Base-by-base conservation (phyloP, 192 early-diverging fungal genomes). In the Cladochytrium replicatum region DNA sequence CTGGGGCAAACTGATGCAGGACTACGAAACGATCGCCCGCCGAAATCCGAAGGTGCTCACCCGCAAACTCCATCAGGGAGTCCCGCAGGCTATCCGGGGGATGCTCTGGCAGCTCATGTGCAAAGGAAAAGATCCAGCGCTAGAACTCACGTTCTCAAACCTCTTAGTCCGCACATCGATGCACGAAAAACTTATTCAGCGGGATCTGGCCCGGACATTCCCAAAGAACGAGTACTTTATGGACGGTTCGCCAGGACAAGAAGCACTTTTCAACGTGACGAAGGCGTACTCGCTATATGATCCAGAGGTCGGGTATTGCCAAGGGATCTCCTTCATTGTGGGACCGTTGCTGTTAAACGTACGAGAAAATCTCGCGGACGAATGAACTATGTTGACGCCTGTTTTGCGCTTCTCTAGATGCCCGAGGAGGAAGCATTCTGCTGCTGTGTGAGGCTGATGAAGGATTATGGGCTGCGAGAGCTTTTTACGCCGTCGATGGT, bases 371-470 rank as follows among this genome's bases (percentile, higher is more conserved):
- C 17, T 37, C 32, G 11, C 13, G 1, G 30, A 8, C 4, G 13
- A 17, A 4, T 15, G 27, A 4, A 28, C 37, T 38, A 32, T 54
- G 26, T 37, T 61, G 40, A 29, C 31, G 31, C 32, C 26, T 3
- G 23, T 4, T 2, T 19, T 55, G 41, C 19, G 13, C 13, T 44
- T 13, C 43, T 26, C 1, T 63, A 91, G 87, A 96, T 91, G 93
- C 89, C 92, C 19, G 93, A 95, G 41, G 91, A 93, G 59, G 89
- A 97, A 60, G 87, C 93, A 0, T 99, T 99, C 67, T 86, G 91
- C 68, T 77, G 90, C 41, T 71, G 95, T 9, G 90, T 90, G 23
- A 75, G 81, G 31, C 67, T 99, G 41, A 97, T 99, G 92, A 77
- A 75, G 50, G 63, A 66, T n/a, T 97, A 93, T 54, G 73, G 78